Evolutionary conservation across 306 rosid genomes (phyloP).

Genomic region (Inga leiocalycina): DNA sequence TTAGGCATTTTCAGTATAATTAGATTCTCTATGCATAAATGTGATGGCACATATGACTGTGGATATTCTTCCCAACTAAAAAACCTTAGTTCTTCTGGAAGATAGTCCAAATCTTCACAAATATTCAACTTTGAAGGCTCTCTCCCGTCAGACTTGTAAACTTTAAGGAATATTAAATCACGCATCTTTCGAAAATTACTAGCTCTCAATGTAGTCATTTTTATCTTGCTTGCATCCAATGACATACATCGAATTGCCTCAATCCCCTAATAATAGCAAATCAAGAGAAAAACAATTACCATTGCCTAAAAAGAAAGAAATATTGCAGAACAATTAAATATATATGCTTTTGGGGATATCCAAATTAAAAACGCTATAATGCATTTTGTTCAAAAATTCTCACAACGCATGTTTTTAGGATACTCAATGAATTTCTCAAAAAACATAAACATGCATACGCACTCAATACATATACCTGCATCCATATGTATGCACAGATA

Average conservation of each 20-base stretch:
- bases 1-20: not conserved
- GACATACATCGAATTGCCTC: not conserved
- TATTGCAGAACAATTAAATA: too few relatives aligned
- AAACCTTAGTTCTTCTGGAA: not conserved
- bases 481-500: too few relatives aligned
- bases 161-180: too few relatives aligned
- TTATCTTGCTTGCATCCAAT: not conserved
- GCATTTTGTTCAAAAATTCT: too few relatives aligned
- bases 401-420: too few relatives aligned
- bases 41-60: too few relatives aligned
- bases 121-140: not conserved
- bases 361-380: too few relatives aligned
- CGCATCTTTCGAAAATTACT: not conserved
- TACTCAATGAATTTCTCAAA: too few relatives aligned
- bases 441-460: too few relatives aligned
- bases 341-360: too few relatives aligned
- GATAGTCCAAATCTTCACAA: not conserved
- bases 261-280: not conserved
- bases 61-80: not conserved
- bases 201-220: not conserved
- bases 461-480: too few relatives aligned
- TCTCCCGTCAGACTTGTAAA: not conserved
- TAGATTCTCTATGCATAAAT: not conserved
- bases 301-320: too few relatives aligned
- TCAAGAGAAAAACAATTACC: not conserved